phyloP scores from a whole-genome alignment of 2,329 filamentous ascomycete genomes.

The Exophiala viscosa region DNA sequence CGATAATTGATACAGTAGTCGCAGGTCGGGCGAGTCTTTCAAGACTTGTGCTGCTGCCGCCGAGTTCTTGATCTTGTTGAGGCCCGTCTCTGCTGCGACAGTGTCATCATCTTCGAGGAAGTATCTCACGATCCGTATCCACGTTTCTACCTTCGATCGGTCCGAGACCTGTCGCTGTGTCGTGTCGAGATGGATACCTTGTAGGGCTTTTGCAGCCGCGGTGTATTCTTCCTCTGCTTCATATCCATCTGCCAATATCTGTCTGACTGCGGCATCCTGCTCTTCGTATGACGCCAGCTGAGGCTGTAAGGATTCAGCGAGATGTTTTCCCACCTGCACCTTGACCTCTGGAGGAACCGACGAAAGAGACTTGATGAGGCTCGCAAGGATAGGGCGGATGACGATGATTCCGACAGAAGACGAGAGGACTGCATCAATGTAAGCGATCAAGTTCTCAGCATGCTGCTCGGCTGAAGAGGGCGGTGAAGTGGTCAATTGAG shows the following conservation, averaged over 20 bases:
- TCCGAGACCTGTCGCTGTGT: slow-evolving; percentile 80
- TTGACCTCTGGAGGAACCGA: slow-evolving; percentile 58
- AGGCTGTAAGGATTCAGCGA: slow-evolving; percentile 64
- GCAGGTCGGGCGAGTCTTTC: slow-evolving; percentile 62
- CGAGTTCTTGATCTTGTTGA: slow-evolving; percentile 94
- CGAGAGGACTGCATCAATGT: slow-evolving; percentile 65
- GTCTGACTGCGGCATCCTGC: slow-evolving; percentile 73
- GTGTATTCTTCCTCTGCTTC: slow-evolving; percentile 77
- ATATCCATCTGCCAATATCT: slow-evolving; percentile 77
- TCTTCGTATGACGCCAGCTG: slow-evolving; percentile 76
- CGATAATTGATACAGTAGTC: slow-evolving; percentile 82
- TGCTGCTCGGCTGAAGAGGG: slow-evolving; percentile 35
- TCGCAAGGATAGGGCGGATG: slow-evolving; percentile 65
- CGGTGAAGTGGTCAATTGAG: slow-evolving; percentile 49
- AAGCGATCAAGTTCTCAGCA: slow-evolving; percentile 37
- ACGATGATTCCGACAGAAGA: slow-evolving; percentile 72
- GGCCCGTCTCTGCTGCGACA: slow-evolving; percentile 74
- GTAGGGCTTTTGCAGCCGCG: slow-evolving; percentile 71
- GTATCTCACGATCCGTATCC: slow-evolving; percentile 91
- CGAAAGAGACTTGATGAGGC: slow-evolving; percentile 63
- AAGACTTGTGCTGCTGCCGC: slow-evolving; percentile 64
- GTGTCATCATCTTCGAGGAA: slow-evolving; percentile 93
- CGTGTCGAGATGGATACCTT: slow-evolving; percentile 81
- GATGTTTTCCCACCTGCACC: slow-evolving; percentile 70
- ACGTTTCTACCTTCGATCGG: slow-evolving; percentile 76